These are phyloP conservation scores for Blastocystis sp. DNA, from an alignment of 352 stramenopile genomes.

Conservation along the genomic window DNA sequence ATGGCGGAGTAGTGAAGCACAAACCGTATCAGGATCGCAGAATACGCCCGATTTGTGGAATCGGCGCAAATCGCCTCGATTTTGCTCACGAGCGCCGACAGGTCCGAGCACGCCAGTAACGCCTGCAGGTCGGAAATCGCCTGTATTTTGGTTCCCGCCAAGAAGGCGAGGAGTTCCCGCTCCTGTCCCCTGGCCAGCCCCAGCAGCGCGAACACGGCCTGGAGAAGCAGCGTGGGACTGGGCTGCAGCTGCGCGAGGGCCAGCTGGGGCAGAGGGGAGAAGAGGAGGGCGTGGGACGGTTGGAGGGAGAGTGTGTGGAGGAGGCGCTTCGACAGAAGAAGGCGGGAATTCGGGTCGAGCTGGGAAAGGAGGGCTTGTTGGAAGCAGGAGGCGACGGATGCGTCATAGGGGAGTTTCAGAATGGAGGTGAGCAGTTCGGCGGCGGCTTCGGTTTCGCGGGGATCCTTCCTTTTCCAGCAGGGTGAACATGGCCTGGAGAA, in stretches of 20 bases:
- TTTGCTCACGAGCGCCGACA: not conserved
- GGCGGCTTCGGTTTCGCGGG: not conserved
- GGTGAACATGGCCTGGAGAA: not conserved
- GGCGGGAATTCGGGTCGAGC: not conserved
- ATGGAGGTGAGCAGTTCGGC: not conserved
- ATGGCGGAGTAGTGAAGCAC: not conserved
- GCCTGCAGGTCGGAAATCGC: not conserved
- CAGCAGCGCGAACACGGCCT: not conserved
- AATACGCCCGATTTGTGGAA: not conserved
- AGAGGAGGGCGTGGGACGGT: not conserved
- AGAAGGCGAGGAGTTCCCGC: not conserved
- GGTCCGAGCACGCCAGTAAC: not conserved
- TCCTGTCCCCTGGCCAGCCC: not conserved
- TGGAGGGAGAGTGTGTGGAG: not conserved
- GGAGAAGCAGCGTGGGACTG: not conserved
- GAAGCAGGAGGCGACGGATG: not conserved
- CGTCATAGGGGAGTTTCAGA: not conserved
- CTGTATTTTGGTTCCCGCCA: not conserved
- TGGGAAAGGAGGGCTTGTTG: not conserved
- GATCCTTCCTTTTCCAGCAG: not conserved
- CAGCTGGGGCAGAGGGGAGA: not conserved
- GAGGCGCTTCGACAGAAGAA: not conserved
- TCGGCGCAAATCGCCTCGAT: not conserved
- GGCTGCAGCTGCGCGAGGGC: not conserved
- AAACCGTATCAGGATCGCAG: not conserved